Evolutionary conservation across 768 basidiomycete species (phyloP).

Genomic region (Neoboletus subvelutipes): DNA sequence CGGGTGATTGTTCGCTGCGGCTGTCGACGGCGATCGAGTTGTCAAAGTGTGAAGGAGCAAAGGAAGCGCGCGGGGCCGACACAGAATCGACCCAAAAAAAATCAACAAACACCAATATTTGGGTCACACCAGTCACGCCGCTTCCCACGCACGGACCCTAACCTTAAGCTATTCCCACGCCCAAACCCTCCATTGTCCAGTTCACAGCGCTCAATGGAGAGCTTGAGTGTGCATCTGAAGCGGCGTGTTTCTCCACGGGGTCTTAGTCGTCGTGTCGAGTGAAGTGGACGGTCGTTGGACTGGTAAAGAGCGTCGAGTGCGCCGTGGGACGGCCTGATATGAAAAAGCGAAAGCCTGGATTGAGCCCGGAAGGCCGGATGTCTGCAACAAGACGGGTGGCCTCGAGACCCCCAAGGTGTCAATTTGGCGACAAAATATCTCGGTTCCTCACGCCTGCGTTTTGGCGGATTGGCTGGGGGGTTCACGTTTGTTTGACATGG

Average conservation of each 20-base stretch:
- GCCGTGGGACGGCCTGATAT: neutral
- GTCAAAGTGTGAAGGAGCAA: slow-evolving; percentile 43
- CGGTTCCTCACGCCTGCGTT: slow-evolving; percentile 4
- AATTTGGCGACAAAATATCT: slow-evolving; percentile 12
- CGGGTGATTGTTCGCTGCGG: slow-evolving; percentile 43
- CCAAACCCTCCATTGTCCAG: slow-evolving; percentile 24
- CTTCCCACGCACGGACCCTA: slow-evolving; percentile 49
- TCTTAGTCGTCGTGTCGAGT: neutral
- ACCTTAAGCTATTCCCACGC: slow-evolving; percentile 37
- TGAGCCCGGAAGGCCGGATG: neutral
- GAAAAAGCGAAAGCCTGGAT: slow-evolving; percentile 1
- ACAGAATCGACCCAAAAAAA: slow-evolving; percentile 40
- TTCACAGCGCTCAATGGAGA: slow-evolving; percentile 3
- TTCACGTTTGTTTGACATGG: neutral
- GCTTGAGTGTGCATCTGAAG: neutral
- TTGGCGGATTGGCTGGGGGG: neutral
- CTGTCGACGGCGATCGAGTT: slow-evolving; percentile 50
- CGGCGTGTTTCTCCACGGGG: neutral
- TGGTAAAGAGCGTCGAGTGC: neutral
- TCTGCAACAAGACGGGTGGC: slow-evolving; percentile 20
- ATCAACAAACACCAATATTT: slow-evolving; percentile 42
- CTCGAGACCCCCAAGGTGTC: slow-evolving; percentile 23
- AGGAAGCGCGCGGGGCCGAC: slow-evolving; percentile 48
- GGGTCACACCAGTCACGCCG: slow-evolving; percentile 33
- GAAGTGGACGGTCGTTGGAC: neutral